Evolutionary conservation across 169 alveolate genomes (phyloP), one percentile per base, ranked within the genome.

Genomic region (Plasmodium falciparum): DNA sequence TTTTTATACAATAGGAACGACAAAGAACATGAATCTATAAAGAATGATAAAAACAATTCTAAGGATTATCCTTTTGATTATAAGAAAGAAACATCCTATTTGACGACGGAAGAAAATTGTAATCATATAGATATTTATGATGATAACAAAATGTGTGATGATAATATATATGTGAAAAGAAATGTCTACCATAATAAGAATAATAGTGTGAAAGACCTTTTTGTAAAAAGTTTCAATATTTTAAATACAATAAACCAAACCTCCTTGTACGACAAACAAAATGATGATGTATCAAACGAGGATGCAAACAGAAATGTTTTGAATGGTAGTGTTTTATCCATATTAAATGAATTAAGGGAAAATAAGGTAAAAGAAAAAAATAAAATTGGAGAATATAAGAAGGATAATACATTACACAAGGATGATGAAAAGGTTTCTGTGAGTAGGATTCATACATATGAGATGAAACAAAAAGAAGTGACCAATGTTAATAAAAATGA

Each of bases 241-340:
- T 92, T 88, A 65, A 88, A 93, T 72, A 71, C 80, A 39, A 71
- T 92, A 29, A 88, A 91, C n/a, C 65, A 73, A 24, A 45, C 67
- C 7, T 86, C 88, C 15, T 71, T 86, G 39, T 86, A 86, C 49
- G 20, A 45, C 5, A 74, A 73, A 61, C 47, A 17, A 50, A 26
- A 58, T 7, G 9, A n/a, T 52, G 11, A 9, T 29, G 15, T 62
- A 13, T 26, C 61, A 7, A 7, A 56, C 17, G 50, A 8, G 47
- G 58, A 7, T n/a, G 49, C 13, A 2, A 73, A 33, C n/a, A 56
- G n/a, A 3, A 2, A 39, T 39, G 47, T 39, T 39, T 39, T 39
- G 47, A 17, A 12, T 11, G 43, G 13, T 22, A 11, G 88, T 5
- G 29, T 86, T 52, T 22, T 50, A 3, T 71, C 74, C 15, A 86